Conservation (phyloP, 768 basidiomycete genomes). For the Pleurotus ostreatus region DNA sequence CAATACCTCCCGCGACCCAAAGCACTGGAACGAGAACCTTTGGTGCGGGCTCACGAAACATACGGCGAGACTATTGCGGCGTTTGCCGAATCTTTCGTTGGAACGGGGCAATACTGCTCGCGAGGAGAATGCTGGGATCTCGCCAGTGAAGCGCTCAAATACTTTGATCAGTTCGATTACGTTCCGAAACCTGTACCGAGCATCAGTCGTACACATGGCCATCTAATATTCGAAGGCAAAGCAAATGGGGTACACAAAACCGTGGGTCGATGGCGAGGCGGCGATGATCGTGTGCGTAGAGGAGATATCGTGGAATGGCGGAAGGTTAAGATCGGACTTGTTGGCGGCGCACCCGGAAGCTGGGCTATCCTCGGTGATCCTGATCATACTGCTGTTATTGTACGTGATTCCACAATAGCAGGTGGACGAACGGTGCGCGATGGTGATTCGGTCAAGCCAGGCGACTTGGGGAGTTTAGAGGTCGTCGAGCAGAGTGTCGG, state of each 20-base stretch:
- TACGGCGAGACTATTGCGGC: slow-evolving; percentile 47
- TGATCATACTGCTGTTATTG: slow-evolving; percentile 53
- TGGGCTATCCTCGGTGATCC: slow-evolving; percentile 41
- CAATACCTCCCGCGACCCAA: slow-evolving; percentile 35
- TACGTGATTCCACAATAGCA: slow-evolving; percentile 31
- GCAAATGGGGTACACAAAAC: slow-evolving; percentile 29
- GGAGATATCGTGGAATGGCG: slow-evolving; percentile 58
- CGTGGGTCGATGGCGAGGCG: slow-evolving; percentile 44
- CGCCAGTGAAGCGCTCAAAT: slow-evolving; percentile 44
- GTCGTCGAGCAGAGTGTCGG: slow-evolving; percentile 53
- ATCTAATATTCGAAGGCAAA: slow-evolving; percentile 43
- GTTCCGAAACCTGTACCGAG: slow-evolving; percentile 43
- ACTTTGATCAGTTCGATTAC: slow-evolving; percentile 36
- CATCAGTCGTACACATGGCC: slow-evolving; percentile 49
- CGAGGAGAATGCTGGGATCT: slow-evolving; percentile 59
- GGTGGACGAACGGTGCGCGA: slow-evolving; percentile 21
- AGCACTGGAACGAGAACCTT: slow-evolving; percentile 25
- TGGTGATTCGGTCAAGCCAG: slow-evolving; percentile 29
- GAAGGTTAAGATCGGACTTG: slow-evolving; percentile 29
- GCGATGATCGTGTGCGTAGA: slow-evolving; percentile 44
- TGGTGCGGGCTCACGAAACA: slow-evolving; percentile 38
- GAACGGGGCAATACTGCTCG: slow-evolving; percentile 38
- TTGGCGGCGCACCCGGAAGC: slow-evolving; percentile 17
- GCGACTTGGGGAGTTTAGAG: slow-evolving; percentile 38
- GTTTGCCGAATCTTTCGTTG: slow-evolving; percentile 43